Evolutionary conservation across 2,329 filamentous ascomycete species (phyloP).

Genomic region (Rosellinia necatrix): DNA sequence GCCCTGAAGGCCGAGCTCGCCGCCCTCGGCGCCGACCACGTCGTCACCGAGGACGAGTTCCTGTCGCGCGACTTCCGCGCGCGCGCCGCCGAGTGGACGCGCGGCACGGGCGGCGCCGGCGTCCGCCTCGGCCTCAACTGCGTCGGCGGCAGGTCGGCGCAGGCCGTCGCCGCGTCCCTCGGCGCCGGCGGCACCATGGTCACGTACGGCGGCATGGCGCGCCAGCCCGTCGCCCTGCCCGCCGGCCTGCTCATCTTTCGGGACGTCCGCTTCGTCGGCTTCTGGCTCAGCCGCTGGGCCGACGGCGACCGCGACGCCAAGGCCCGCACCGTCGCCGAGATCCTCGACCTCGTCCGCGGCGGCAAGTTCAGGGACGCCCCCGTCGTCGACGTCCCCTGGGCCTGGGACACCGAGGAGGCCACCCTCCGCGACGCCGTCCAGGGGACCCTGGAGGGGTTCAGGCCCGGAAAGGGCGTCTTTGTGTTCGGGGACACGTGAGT

Average conservation of each 20-base stretch:
- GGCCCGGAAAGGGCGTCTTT: constrained; percentile 88
- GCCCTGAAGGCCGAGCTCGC: constrained; percentile 57
- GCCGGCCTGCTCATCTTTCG: constrained; percentile 92
- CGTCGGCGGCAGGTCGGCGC: constrained; percentile 86
- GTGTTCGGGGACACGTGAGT: constrained; percentile 68
- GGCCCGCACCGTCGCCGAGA: constrained; percentile 79
- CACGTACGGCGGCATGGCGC: constrained; percentile 94
- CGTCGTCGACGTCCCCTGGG: constrained; percentile 81
- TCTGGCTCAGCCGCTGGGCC: constrained; percentile 94
- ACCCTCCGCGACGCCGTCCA: constrained; percentile 75
- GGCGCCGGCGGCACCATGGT: constrained; percentile 74
- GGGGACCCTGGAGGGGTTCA: constrained; percentile 81
- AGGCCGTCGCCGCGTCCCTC: constrained; percentile 76
- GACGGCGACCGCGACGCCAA: constrained; percentile 75
- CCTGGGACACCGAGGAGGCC: constrained; percentile 75
- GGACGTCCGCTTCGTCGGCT: constrained; percentile 84
- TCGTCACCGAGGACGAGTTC: constrained; percentile 62
- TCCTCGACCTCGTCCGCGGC: constrained; percentile 73
- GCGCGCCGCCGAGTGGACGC: constrained; percentile 67
- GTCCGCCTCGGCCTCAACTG: constrained; percentile 87
- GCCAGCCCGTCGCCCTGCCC: constrained; percentile 80
- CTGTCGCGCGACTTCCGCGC: constrained; percentile 64
- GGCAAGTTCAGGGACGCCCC: constrained; percentile 85
- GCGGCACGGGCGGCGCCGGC: constrained; percentile 66
- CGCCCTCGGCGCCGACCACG: constrained; percentile 60